phyloP scores from a whole-genome alignment of 805 yeast species.

The Alloascoidea hylecoeti region DNA sequence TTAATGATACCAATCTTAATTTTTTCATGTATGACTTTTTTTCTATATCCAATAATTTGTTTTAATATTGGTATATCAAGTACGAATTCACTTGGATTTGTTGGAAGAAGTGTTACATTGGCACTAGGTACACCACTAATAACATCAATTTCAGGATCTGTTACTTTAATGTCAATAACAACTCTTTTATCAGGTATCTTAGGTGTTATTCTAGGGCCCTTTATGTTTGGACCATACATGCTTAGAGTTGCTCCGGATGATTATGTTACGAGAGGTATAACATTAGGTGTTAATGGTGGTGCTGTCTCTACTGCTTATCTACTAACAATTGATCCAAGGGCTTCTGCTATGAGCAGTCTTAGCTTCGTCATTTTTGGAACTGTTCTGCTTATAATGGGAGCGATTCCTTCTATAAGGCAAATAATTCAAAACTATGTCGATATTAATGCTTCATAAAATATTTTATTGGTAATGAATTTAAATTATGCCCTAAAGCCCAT shows the following conservation, averaged over 20 bases:
- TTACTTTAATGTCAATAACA: constrained; percentile 63
- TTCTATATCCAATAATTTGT: constrained; percentile 59
- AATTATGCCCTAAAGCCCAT: too few relatives aligned
- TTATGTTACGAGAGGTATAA: constrained; percentile 62
- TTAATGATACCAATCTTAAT: constrained; percentile 45
- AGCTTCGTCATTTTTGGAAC: constrained; percentile 65
- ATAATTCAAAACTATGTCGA: constrained; percentile 31
- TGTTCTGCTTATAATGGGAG: constrained; percentile 52
- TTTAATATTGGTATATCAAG: constrained; percentile 50
- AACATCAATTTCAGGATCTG: constrained; percentile 50
- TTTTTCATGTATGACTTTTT: constrained; percentile 42
- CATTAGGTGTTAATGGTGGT: constrained; percentile 66
- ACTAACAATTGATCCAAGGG: constrained; percentile 56
- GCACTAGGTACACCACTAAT: constrained; percentile 72
- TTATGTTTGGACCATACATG: constrained; percentile 23
- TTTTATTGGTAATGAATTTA: too few relatives aligned
- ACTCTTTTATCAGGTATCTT: constrained; percentile 66
- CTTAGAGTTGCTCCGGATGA: constrained; percentile 45
- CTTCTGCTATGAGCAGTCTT: constrained; percentile 65
- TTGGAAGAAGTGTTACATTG: constrained; percentile 67
- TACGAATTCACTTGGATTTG: constrained; percentile 52
- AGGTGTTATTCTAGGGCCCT: constrained; percentile 58
- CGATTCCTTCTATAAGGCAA: constrained; percentile 40
- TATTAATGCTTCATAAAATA: too few relatives aligned
- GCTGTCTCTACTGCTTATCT: constrained; percentile 76